Evolutionary conservation across 768 basidiomycete species (phyloP).

Genomic region (Lactarius tabidus): DNA sequence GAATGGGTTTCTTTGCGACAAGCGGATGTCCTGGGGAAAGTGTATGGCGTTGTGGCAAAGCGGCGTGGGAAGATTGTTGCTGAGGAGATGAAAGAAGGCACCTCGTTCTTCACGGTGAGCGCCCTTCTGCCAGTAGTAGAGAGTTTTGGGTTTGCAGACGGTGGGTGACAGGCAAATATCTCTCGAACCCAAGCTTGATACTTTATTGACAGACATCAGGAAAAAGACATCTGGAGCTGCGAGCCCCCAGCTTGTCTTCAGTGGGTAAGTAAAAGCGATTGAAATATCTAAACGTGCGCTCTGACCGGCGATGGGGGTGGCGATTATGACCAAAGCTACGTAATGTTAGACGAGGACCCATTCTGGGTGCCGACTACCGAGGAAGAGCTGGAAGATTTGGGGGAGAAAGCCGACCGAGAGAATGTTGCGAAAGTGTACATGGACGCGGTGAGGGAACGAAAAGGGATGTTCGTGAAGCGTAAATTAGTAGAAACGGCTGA

Average conservation of each 20-base stretch:
- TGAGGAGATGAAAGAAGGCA: constrained; percentile 99
- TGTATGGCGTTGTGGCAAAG: constrained; percentile 91
- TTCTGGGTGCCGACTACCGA: constrained; percentile 98
- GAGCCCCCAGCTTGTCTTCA: constrained; percentile 95
- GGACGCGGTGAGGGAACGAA: constrained; percentile 85
- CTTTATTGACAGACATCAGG: constrained; percentile 70
- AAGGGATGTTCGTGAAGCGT: constrained; percentile 92
- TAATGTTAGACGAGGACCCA: constrained; percentile 89
- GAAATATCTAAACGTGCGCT: background rate
- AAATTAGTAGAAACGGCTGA: constrained; percentile 96
- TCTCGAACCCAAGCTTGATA: background rate
- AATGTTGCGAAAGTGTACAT: constrained; percentile 95
- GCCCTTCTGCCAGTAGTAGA: constrained; percentile 94
- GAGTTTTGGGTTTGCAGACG: constrained; percentile 96
- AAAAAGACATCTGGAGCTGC: constrained; percentile 96
- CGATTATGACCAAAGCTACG: constrained; percentile 54
- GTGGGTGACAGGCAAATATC: constrained; percentile 42
- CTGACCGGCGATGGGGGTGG: constrained; percentile 25
- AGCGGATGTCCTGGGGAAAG: constrained; percentile 95
- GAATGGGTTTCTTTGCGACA: constrained; percentile 33
- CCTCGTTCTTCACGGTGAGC: constrained; percentile 87
- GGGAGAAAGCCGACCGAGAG: constrained; percentile 89
- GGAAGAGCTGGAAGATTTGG: constrained; percentile 94
- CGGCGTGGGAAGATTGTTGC: constrained; percentile 89
- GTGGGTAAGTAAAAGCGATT: constrained; percentile 55